These are phyloP conservation scores for Capsicum rhomboideum DNA, from an alignment of 257 asterid species.

Conservation along the genomic window DNA sequence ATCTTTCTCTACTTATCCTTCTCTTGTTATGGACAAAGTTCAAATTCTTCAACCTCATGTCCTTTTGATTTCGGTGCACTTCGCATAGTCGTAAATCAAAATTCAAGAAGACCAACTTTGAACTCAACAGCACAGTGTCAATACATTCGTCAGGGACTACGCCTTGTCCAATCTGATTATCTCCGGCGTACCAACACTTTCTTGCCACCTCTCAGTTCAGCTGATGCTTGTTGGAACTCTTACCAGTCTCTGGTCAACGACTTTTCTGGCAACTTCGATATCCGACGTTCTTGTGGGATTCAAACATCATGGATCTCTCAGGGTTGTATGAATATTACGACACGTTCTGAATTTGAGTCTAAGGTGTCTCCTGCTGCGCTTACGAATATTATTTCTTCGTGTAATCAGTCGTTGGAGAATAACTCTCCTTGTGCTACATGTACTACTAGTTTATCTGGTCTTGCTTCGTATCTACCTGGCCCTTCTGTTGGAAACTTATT, in stretches of 20 bases:
- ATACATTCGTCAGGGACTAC: slow-evolving; percentile 59
- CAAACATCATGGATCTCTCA: slow-evolving; percentile 47
- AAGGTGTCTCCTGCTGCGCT: slow-evolving; percentile 30
- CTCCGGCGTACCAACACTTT: slow-evolving; percentile 41
- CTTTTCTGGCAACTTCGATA: slow-evolving; percentile 26
- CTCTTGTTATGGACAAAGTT: not conserved
- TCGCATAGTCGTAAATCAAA: slow-evolving; percentile 17
- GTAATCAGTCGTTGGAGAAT: slow-evolving; percentile 58
- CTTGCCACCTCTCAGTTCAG: slow-evolving; percentile 48
- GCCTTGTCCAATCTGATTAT: slow-evolving; percentile 59
- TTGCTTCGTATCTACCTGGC: slow-evolving; percentile 46
- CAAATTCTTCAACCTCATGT: slow-evolving; percentile 34
- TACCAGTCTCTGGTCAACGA: slow-evolving; percentile 37
- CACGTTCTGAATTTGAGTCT: slow-evolving; percentile 56
- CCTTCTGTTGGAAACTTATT: slow-evolving; percentile 48
- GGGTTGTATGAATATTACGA: slow-evolving; percentile 63
- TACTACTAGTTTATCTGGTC: slow-evolving; percentile 45
- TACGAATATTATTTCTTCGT: slow-evolving; percentile 24
- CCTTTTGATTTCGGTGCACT: slow-evolving; percentile 50
- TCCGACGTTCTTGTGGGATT: slow-evolving; percentile 58
- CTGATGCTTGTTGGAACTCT: slow-evolving; percentile 56
- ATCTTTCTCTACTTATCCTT: not conserved
- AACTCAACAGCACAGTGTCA: slow-evolving; percentile 43
- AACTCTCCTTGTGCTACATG: slow-evolving; percentile 77
- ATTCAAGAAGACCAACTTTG: slow-evolving; percentile 8